Percentiles rank a stretch among this genome's conserved stretches.
Evolutionary conservation across 306 rosid species (phyloP).

Genomic region (Gynostemma pentaphyllum): DNA sequence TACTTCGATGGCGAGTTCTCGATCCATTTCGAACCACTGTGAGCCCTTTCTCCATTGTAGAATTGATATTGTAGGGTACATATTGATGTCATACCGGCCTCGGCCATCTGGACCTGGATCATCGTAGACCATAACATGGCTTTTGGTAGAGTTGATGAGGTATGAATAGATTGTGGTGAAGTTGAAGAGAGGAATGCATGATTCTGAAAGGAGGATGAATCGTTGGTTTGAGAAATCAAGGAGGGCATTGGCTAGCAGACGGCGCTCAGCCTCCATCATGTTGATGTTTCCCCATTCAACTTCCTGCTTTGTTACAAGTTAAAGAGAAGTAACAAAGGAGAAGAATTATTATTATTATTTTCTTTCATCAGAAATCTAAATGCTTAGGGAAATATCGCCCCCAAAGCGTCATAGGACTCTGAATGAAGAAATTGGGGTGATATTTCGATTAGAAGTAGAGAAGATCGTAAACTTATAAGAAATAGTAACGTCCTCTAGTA

Average conservation of each 20-base stretch:
- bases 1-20: constrained; percentile 45
- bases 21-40: constrained; percentile 76
- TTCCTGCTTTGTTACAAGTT: constrained; percentile 21
- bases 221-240: constrained; percentile 71
- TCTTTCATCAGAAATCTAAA: no score
- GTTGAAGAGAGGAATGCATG: constrained; percentile 80
- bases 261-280: constrained; percentile 83
- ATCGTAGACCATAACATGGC: constrained; percentile 42
- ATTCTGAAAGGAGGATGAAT: constrained; percentile 60
- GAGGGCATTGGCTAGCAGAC: constrained; percentile 66
- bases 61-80: constrained; percentile 40
- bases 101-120: constrained; percentile 57
- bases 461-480: no score
- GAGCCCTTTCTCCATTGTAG: constrained; percentile 76
- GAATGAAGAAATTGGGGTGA: no score
- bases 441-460: no score
- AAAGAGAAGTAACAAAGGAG: background rate
- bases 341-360: no score
- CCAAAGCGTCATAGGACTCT: no score
- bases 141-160: constrained; percentile 41
- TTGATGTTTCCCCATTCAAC: constrained; percentile 70
- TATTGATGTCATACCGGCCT: constrained; percentile 39
- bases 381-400: background rate
- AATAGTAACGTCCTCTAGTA: no score
- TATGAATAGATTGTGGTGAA: constrained; percentile 58